Evolutionary conservation across 2,329 filamentous ascomycete species (phyloP), one percentile per base, ranked within the genome.

Genomic region (Penicillium sp.): DNA sequence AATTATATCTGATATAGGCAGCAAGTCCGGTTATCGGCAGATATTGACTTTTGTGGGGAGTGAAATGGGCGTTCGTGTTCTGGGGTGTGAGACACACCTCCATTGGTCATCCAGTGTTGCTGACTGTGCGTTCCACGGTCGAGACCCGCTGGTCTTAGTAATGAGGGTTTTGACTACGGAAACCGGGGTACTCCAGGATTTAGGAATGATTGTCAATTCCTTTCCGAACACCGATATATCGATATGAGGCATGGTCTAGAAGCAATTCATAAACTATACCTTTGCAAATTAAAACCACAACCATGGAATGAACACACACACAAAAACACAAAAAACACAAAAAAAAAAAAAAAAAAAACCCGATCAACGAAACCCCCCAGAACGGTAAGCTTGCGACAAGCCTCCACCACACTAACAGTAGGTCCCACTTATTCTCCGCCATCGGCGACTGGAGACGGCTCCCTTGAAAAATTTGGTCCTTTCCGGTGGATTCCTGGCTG

Each of bases 361-460:
- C 31, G 31, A 33, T 33, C 31, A 33, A 33, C 31, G 5, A 33
- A 16, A 16, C 31, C 31, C 11, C 19, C 19, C 39, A 39, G 16
- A 26, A 23, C 5, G 59, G 51, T 54, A 53, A 58, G 53, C 50
- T 31, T 59, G 59, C 54, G 57, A 59, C 48, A 48, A 55, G 45
- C 57, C 57, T 62, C 59, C 57, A 55, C 57, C 27, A 44, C 23
- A 25, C 21, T 19, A 29, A 27, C 39, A 35, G 23, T 19, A n/a
- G 26, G 50, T 23, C 56, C 60, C 60, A 48, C 55, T 51, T 49
- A 43, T 62, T 59, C 60, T 62, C 60, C 60, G 57, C 60, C 60
- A 58, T 60, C 58, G 57, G 59, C 51, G 51, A 35, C 55, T 54
- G 51, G 51, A 58, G 51, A 54, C 39, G 48, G 48, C 33, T 48